These are phyloP conservation scores for Calocybe gangraenosa DNA, from an alignment of 768 basidiomycete genomes.

Conservation along the genomic window DNA sequence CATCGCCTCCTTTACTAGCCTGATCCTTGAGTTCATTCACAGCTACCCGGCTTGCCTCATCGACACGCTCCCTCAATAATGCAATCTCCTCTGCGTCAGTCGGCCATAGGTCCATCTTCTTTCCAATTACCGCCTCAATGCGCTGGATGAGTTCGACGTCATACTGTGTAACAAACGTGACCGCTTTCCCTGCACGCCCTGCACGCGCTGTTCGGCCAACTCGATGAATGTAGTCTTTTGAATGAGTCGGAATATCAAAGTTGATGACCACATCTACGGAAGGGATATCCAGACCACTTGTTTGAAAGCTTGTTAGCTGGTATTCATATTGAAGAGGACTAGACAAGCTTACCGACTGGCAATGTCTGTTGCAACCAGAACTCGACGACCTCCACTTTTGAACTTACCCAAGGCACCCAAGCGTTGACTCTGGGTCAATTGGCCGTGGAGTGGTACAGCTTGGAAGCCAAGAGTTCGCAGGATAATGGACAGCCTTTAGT, in stretches of 20 bases:
- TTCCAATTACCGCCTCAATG: slow-evolving; percentile 88
- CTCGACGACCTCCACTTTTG: slow-evolving; percentile 86
- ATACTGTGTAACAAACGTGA: slow-evolving; percentile 98
- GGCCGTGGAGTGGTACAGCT: slow-evolving; percentile 93
- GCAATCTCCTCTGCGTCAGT: slow-evolving; percentile 87
- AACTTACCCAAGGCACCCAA: slow-evolving; percentile 93
- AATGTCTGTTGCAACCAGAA: slow-evolving; percentile 95
- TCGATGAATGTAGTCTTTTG: slow-evolving; percentile 98
- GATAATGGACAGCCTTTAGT: slow-evolving; percentile 81
- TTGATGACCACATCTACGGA: slow-evolving; percentile 96
- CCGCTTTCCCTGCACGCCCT: slow-evolving; percentile 93
- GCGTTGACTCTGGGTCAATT: slow-evolving; percentile 90
- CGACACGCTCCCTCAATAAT: slow-evolving; percentile 81
- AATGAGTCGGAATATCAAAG: slow-evolving; percentile 95
- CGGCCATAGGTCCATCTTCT: slow-evolving; percentile 88
- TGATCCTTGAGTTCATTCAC: slow-evolving; percentile 81
- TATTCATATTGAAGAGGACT: not conserved
- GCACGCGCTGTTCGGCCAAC: slow-evolving; percentile 98
- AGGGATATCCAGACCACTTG: slow-evolving; percentile 91
- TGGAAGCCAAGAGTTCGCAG: slow-evolving; percentile 89
- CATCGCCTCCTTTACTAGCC: slow-evolving; percentile 37
- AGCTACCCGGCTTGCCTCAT: slow-evolving; percentile 78
- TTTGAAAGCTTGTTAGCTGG: not conserved
- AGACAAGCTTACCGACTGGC: slow-evolving; percentile 69
- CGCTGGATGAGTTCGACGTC: slow-evolving; percentile 95